Evolutionary conservation across 306 rosid species (phyloP), one percentile per base, ranked within the genome.

Genomic region (Vigna mungo): DNA sequence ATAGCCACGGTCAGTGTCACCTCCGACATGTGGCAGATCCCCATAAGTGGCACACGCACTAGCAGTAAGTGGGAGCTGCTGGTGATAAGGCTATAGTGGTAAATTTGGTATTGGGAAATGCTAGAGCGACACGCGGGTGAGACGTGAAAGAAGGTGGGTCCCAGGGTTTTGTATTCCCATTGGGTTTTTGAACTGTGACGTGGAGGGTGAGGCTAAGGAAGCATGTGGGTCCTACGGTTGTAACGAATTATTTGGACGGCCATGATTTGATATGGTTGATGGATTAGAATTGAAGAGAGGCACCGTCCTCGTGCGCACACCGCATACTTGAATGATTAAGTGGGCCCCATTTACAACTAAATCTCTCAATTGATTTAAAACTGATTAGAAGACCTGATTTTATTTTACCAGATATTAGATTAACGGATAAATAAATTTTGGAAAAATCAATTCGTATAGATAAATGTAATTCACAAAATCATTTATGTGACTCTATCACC

Each of bases 21-120:
- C 59, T 4, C 5, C 11, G 11, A 82, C 84, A 86, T 85, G 88
- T 88, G 92, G 86, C 82, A n/a, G 15, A 58, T 53, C 85, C 87
- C 85, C 77, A 79, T 53, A 74, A 78, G 77, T 56, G 72, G 37
- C 58, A 72, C 7, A 11, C 59, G 16, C 80, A 72, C 74, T 52
- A 68, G 17, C 8, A 3, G 17, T 34, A 8, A 67, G 62, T 5
- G 46, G 46, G 34, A 58, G 67, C 46, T 69, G 68, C 25, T 32
- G 5, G 72, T 61, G 70, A 20, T 7, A 56, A 4, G 78, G 74
- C 5, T 72, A 44, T 6, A 58, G 20, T 18, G 7, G 51, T 27
- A 70, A 70, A 39, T 59, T 67, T 0, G 2, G 7, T 34, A 2
- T 6, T 7, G 2, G 18, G 43, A 61, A 14, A 44, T 41, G 77